phyloP scores from a whole-genome alignment of 2,329 filamentous ascomycete genomes.

The Pseudogymnoascus sp. region DNA sequence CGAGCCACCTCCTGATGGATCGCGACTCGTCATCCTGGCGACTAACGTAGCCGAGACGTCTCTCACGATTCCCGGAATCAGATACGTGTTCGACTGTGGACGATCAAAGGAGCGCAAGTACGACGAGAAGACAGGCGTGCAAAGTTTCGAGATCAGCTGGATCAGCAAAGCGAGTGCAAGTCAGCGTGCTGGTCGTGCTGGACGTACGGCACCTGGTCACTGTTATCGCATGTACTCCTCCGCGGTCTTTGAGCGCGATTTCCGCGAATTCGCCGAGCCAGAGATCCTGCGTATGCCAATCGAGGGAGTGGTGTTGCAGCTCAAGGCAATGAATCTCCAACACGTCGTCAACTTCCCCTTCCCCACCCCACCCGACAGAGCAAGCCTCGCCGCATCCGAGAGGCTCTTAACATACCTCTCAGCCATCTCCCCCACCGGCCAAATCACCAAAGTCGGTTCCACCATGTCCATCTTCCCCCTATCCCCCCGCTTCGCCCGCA shows the following conservation, averaged over 20 bases:
- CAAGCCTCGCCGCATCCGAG: conserved; percentile 73
- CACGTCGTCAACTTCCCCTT: conserved; percentile 93
- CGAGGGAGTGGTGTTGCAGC: conserved; percentile 82
- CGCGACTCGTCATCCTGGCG: conserved; percentile 77
- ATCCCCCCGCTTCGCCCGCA: conserved; percentile 82
- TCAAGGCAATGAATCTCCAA: conserved; percentile 90
- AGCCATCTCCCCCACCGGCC: conserved; percentile 61
- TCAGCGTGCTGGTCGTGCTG: conserved; percentile 86
- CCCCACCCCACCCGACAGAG: conserved; percentile 74
- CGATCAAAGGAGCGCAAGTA: conserved; percentile 88
- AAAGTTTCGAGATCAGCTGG: conserved; percentile 92
- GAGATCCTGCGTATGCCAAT: conserved; percentile 88
- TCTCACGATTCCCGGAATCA: conserved; percentile 89
- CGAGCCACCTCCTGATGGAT: conserved; percentile 70
- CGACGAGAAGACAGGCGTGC: conserved; percentile 79
- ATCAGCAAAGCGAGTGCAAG: conserved; percentile 95
- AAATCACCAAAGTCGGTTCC: conserved; percentile 71
- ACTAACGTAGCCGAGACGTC: conserved; percentile 97
- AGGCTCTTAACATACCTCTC: conserved; percentile 78
- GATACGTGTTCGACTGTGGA: conserved; percentile 93
- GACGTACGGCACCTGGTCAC: conserved; percentile 89
- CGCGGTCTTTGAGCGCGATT: conserved; percentile 85
- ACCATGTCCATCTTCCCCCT: conserved; percentile 85
- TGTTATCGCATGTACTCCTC: conserved; percentile 94
- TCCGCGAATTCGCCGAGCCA: conserved; percentile 75